phyloP scores from a whole-genome alignment of 179 eudicot genomes.

The Spinacia oleracea region DNA sequence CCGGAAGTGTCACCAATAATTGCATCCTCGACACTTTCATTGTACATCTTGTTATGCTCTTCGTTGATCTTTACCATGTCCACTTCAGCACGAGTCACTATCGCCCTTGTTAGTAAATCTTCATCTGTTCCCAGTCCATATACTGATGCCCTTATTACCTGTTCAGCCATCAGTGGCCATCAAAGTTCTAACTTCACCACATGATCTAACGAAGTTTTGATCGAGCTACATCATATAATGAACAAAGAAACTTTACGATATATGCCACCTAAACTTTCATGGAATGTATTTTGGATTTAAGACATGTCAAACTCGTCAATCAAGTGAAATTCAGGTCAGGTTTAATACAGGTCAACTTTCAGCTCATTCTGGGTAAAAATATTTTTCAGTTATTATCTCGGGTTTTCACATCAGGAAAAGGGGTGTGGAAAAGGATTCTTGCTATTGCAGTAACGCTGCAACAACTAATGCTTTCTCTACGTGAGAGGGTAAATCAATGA shows the following conservation, averaged over 20 bases:
- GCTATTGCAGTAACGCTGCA: too few species aligned
- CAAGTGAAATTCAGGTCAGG: not conserved
- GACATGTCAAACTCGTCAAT: not conserved
- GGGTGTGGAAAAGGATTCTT: too few species aligned
- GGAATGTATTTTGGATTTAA: not conserved
- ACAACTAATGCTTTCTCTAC: not conserved
- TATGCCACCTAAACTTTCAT: not conserved
- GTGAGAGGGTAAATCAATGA: not conserved
- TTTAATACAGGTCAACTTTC: not conserved
- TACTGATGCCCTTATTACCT: conserved; percentile 64
- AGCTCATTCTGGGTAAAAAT: too few species aligned
- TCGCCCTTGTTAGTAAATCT: conserved; percentile 71
- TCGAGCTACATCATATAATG: not conserved
- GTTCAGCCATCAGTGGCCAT: not conserved
- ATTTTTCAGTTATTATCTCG: too few species aligned
- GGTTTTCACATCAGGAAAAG: too few species aligned
- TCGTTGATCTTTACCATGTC: conserved; percentile 65
- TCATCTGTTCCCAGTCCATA: conserved; percentile 79
- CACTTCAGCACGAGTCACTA: conserved; percentile 75
- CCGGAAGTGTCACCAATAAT: conserved; percentile 79
- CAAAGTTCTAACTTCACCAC: not conserved
- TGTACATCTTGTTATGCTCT: conserved; percentile 44
- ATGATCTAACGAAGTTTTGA: too few species aligned
- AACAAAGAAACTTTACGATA: not conserved
- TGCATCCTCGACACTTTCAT: conserved; percentile 51